Evolutionary conservation across 495 filamentous ascomycete genomes (phyloP).

Genomic region (Talaromyces borbonicus): DNA sequence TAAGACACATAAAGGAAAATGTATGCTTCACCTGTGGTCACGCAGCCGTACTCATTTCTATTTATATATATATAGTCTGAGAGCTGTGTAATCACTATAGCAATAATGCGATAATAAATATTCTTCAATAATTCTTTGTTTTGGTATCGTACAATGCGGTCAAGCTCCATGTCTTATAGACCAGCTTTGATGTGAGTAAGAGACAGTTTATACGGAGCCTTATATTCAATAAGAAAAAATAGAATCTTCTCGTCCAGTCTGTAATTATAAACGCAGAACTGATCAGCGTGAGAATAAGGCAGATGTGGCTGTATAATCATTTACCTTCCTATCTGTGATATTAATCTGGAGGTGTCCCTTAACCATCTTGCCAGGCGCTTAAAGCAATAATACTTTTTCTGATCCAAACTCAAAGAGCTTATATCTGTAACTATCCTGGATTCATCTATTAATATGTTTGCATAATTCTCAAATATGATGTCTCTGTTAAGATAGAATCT

Average conservation of each 20-base stretch:
- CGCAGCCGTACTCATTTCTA: conserved; percentile 29
- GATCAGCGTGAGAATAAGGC: conserved; percentile 20
- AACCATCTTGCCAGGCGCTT: conserved; percentile 5
- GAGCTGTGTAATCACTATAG: conserved; percentile 30
- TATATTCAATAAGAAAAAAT: conserved; percentile 30
- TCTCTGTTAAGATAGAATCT: conserved; percentile 20
- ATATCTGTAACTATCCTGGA: background rate
- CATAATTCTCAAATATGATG: conserved; percentile 5
- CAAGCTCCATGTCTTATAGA: conserved; percentile 17
- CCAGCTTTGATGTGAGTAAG: conserved; percentile 19
- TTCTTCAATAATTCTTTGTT: conserved; percentile 9
- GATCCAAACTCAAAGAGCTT: background rate
- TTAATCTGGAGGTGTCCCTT: background rate
- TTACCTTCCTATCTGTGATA: background rate
- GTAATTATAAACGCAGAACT: conserved; percentile 33
- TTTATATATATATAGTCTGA: conserved; percentile 35
- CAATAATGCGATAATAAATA: conserved; percentile 11
- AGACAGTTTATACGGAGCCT: conserved; percentile 31
- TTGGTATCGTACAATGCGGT: conserved; percentile 12
- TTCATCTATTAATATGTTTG: background rate
- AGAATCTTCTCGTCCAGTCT: conserved; percentile 14
- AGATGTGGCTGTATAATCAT: background rate
- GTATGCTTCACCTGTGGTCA: conserved; percentile 33
- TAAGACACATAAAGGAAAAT: conserved; percentile 35
- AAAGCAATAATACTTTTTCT: background rate